Percentiles rank a stretch among this genome's conserved stretches.
Conservation (phyloP, 2,329 filamentous ascomycete species). For the Claviceps monticola region DNA sequence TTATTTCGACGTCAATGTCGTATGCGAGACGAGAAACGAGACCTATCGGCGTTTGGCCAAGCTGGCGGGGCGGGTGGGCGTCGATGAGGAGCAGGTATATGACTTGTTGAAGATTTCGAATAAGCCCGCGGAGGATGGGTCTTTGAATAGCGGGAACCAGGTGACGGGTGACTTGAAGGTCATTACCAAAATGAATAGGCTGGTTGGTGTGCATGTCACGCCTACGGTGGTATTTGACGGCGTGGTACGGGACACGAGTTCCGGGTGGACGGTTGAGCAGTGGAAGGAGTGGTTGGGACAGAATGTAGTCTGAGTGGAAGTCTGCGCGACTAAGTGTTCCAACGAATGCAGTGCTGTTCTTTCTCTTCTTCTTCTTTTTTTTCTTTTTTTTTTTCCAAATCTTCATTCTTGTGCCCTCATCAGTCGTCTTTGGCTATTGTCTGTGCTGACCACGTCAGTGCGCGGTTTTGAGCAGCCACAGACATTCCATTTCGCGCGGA, state of each 20-base stretch:
- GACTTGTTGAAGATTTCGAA: conserved; percentile 54
- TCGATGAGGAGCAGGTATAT: conserved; percentile 59
- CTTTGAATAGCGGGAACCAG: conserved; percentile 64
- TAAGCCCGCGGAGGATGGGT: conserved; percentile 50
- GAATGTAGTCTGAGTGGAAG: conserved; percentile 23
- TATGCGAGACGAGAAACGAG: conserved; percentile 69
- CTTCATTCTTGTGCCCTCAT: neutral
- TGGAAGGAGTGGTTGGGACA: conserved; percentile 73
- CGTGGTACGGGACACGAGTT: conserved; percentile 67
- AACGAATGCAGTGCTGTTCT: neutral
- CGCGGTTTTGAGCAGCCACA: neutral
- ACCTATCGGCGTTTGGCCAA: conserved; percentile 71
- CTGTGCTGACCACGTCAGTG: neutral
- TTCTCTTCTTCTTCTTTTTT: neutral
- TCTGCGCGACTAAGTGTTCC: neutral
- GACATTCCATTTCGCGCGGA: neutral
- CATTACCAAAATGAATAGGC: conserved; percentile 63
- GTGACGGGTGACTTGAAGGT: conserved; percentile 79
- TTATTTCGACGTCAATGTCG: conserved; percentile 76
- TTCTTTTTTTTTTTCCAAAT: neutral
- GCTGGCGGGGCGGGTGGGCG: conserved; percentile 53
- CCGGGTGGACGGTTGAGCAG: conserved; percentile 62
- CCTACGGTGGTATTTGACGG: conserved; percentile 85
- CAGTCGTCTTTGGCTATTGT: neutral
- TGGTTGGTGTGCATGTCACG: conserved; percentile 77